These are phyloP conservation scores for Lipomyces orientalis DNA, from an alignment of 805 yeast species.

Conservation along the genomic window DNA sequence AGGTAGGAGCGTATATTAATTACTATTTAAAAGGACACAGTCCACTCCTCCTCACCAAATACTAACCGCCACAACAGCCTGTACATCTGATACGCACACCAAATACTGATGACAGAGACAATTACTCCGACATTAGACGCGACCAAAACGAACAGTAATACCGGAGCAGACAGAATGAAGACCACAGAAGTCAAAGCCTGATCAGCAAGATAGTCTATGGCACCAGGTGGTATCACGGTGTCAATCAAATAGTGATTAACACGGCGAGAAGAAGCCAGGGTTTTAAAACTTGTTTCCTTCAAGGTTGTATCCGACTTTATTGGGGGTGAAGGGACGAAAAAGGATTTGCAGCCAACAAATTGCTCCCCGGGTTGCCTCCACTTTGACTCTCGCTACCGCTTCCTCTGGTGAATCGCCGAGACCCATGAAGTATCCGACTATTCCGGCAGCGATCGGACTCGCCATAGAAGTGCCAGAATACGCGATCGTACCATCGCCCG, in stretches of 20 bases:
- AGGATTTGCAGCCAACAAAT: slow-evolving; percentile 38
- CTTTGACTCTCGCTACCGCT: slow-evolving; percentile 40
- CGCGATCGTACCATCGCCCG: slow-evolving; percentile 39
- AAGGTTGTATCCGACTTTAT: slow-evolving; percentile 33
- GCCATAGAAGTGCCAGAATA: slow-evolving; percentile 95
- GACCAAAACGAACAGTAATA: background rate
- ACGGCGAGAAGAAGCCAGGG: background rate
- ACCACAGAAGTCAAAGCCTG: background rate
- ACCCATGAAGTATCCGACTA: slow-evolving; percentile 75
- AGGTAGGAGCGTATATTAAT: slow-evolving; percentile 2
- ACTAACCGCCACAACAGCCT: background rate
- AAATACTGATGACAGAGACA: background rate
- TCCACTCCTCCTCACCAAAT: background rate
- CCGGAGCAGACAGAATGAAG: background rate
- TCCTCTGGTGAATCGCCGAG: slow-evolving; percentile 40
- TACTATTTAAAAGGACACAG: background rate
- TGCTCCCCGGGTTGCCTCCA: slow-evolving; percentile 31
- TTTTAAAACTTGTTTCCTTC: slow-evolving; percentile 17
- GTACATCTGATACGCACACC: background rate
- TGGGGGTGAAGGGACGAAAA: slow-evolving; percentile 39
- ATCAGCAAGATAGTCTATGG: background rate
- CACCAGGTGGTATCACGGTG: background rate
- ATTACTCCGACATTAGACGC: background rate
- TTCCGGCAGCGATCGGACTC: slow-evolving; percentile 93
- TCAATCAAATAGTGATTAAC: background rate